Evolutionary conservation across 371 early-diverging fungal species (phyloP), one percentile per base, ranked within the genome.

Genomic region (Mortierella polycephala): DNA sequence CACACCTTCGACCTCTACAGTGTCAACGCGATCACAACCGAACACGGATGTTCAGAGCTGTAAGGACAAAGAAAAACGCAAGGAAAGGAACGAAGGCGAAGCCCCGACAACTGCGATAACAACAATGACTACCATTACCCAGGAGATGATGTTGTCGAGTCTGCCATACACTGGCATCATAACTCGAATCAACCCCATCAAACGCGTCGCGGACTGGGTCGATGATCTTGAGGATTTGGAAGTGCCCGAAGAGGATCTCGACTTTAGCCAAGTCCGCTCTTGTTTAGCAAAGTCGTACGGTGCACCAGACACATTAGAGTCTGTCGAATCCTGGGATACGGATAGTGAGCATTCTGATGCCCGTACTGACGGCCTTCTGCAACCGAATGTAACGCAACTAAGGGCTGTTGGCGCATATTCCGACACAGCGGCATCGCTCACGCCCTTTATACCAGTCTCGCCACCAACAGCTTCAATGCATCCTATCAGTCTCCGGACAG

Each of bases 201-300:
- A 67, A 46, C 72, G 68, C 37, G 79, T 77, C 37, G 62, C 60
- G n/a, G 73, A 60, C 51, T 77, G 73, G 72, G 79, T 69, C 21
- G 79, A 77, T 41, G 79, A 77, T 40, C 55, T 68, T 11, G 79
- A 77, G 41, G 79, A 69, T 44, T 44, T 77, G 39, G 69, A 72
- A 47, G 62, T 77, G 7, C 79, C 79, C 18, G 69, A 71, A 40
- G 62, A 72, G 45, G 79, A 72, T 23, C 52, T 77, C 21, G 45
- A 71, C 55, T 72, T 72, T 52, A 77, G 57, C 44, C 72, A 69
- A 4, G 73, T 77, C 21, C 64, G 79, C 16, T 60, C 77, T 23
- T 64, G 46, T n/a, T 61, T 75, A 2, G 71, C 62, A 55, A 75
- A 75, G 42, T 67, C 71, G 6, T 41, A 40, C 5, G 62, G 57